Percentiles rank a stretch among this genome's conserved stretches.
Evolutionary conservation across 306 rosid species (phyloP).

Genomic region (Casuarina cunninghamiana): DNA sequence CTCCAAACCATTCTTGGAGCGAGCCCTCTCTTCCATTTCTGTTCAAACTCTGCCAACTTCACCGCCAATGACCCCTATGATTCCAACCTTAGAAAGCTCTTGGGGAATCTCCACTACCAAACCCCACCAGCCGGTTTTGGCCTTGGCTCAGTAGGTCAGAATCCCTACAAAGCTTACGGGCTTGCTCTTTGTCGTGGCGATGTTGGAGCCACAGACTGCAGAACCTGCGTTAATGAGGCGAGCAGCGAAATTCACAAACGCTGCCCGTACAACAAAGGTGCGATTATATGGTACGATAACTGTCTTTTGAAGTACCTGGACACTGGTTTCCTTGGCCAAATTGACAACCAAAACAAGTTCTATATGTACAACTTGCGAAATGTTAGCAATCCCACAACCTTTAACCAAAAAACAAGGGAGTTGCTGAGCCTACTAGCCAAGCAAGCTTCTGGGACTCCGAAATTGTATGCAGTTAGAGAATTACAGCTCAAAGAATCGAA

Average conservation of each 20-base stretch:
- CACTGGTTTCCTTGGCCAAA: background rate
- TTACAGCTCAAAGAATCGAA: background rate
- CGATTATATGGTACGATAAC: background rate
- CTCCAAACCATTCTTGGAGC: background rate
- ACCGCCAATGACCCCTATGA: slow-evolving; percentile 4
- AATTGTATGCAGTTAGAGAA: background rate
- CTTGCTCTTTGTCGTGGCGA: background rate
- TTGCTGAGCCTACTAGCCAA: background rate
- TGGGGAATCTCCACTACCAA: background rate
- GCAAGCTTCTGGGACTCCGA: background rate
- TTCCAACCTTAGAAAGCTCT: background rate
- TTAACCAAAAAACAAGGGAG: slow-evolving; percentile 1
- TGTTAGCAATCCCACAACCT: background rate
- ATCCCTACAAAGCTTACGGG: background rate
- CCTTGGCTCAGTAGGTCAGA: background rate
- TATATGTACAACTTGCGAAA: background rate
- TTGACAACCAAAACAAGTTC: background rate
- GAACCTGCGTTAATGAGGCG: background rate
- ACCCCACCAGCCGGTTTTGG: background rate
- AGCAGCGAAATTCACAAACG: background rate
- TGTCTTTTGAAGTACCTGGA: background rate
- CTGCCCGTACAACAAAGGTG: slow-evolving; percentile 6
- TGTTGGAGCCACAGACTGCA: background rate
- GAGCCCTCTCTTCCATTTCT: background rate
- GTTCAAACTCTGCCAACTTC: background rate